Conservation (phyloP, 116 monocot species). For the Zostera marina region DNA sequence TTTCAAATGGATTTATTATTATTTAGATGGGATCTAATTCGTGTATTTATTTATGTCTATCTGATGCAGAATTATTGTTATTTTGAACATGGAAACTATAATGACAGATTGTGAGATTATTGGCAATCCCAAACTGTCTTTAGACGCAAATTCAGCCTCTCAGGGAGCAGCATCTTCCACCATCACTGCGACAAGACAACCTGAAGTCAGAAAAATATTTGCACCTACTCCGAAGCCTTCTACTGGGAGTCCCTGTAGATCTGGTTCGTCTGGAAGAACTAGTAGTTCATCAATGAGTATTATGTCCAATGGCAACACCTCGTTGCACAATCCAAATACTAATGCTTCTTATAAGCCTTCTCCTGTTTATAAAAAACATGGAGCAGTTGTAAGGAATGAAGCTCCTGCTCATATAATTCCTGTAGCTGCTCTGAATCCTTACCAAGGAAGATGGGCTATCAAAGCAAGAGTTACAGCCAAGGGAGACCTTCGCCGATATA, state of each 20-base stretch:
- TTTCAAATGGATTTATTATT: too few species aligned
- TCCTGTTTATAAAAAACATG: conserved; percentile 58
- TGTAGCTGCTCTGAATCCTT: conserved; percentile 70
- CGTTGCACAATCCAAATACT: conserved; percentile 34
- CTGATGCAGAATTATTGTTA: conserved; percentile 55
- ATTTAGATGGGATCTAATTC: neutral
- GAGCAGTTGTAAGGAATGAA: conserved; percentile 67
- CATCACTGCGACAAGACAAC: conserved; percentile 7
- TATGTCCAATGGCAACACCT: conserved; percentile 18
- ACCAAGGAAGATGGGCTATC: conserved; percentile 81
- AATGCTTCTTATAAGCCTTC: conserved; percentile 83
- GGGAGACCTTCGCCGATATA: conserved; percentile 69
- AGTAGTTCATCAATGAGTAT: conserved; percentile 4
- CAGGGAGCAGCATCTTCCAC: conserved; percentile 9
- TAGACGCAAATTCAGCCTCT: conserved; percentile 8
- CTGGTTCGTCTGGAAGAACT: too few species aligned
- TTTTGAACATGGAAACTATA: conserved; percentile 79
- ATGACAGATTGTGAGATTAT: conserved; percentile 36
- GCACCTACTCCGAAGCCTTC: conserved; percentile 14
- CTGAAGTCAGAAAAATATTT: conserved; percentile 1
- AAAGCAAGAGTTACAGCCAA: conserved; percentile 79
- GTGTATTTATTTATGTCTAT: neutral
- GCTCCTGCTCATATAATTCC: conserved; percentile 74
- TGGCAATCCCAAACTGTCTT: conserved; percentile 24
- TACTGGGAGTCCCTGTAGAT: too few species aligned